Evolutionary conservation across 305 asterid genomes (phyloP).

Genomic region (Fraxinus greggii): DNA sequence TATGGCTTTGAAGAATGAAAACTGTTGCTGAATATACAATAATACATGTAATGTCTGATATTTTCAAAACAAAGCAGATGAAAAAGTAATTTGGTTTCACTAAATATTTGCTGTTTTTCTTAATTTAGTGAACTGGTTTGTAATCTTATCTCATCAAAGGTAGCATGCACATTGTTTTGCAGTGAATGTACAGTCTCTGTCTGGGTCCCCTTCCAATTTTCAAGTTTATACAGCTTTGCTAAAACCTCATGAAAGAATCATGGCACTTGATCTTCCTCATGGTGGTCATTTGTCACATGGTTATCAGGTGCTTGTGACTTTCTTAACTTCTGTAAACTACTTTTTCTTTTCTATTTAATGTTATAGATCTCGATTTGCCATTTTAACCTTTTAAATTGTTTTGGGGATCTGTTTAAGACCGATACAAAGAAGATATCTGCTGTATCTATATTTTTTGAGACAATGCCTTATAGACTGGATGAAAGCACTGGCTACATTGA

Average conservation of each 20-base stretch:
- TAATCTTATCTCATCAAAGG: constrained; percentile 8
- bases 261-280: constrained; percentile 99
- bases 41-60: background rate
- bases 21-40: background rate
- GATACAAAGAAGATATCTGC: constrained; percentile 93
- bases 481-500: constrained; percentile 94
- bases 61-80: background rate
- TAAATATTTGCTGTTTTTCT: background rate
- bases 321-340: constrained; percentile 13
- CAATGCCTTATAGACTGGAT: constrained; percentile 94
- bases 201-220: constrained; percentile 95
- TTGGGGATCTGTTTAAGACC: constrained; percentile 48
- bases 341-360: background rate
- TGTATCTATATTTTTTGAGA: constrained; percentile 91
- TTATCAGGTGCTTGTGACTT: constrained; percentile 70
- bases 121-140: background rate
- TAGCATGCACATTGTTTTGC: constrained; percentile 27
- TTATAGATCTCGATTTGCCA: background rate
- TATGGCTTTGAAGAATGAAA: background rate
- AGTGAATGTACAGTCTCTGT: constrained; percentile 93
- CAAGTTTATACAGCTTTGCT: constrained; percentile 92
- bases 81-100: background rate
- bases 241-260: constrained; percentile 93
- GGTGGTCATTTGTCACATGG: constrained; percentile 99
- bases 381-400: background rate